Evolutionary conservation across 1,284 basidiomycete species (phyloP).

Genomic region (Papiliotrema terrestris): DNA sequence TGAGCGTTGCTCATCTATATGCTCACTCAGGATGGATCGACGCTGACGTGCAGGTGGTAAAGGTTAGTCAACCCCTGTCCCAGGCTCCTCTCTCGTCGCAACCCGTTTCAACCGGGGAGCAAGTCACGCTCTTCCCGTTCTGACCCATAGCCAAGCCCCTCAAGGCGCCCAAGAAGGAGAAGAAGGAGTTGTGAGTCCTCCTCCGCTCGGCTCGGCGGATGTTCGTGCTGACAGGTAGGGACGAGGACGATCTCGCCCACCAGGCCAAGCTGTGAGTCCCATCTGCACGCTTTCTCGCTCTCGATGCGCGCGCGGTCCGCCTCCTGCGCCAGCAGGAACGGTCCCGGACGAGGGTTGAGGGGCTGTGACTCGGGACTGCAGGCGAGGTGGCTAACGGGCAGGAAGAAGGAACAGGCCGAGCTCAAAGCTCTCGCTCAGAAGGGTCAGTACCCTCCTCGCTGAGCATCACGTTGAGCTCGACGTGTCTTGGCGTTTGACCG

Average conservation of each 20-base stretch:
- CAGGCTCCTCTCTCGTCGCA: neutral
- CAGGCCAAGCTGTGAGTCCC: conserved; percentile 3
- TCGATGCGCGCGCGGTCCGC: neutral
- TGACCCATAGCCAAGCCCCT: conserved; percentile 7
- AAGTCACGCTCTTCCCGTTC: too few species aligned
- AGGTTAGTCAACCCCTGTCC: conserved; percentile 3
- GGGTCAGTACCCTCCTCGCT: conserved; percentile 14
- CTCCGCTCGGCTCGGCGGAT: too few species aligned
- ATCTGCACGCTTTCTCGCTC: neutral
- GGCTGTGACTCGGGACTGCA: too few species aligned
- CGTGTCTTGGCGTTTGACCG: too few species aligned
- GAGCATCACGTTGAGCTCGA: too few species aligned
- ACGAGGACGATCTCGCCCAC: conserved; percentile 25
- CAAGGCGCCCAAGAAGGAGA: conserved; percentile 18
- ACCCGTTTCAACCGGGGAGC: neutral
- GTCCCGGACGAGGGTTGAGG: too few species aligned
- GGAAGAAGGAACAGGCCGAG: conserved; percentile 23
- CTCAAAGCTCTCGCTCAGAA: conserved; percentile 17
- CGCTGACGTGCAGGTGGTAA: conserved; percentile 8
- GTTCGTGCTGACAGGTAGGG: conserved; percentile 5
- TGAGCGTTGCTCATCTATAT: neutral
- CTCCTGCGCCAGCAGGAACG: neutral
- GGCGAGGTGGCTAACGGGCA: neutral
- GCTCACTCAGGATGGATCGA: neutral
- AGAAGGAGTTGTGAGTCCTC: conserved; percentile 15